These are phyloP conservation scores for Rehmannia glutinosa DNA, from an alignment of 257 asterid species.

Conservation along the genomic window DNA sequence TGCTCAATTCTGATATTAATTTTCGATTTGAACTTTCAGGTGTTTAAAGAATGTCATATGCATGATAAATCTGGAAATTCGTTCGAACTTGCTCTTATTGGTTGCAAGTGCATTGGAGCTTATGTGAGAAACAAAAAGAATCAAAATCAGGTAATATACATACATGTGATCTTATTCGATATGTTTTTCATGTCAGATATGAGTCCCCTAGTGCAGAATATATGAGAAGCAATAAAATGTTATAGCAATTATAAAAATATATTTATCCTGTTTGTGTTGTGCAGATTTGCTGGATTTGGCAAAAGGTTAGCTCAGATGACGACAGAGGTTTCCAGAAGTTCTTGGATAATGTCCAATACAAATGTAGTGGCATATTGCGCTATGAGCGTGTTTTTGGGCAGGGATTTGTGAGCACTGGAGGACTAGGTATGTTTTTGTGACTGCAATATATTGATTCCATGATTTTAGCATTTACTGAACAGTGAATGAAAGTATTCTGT, in stretches of 20 bases:
- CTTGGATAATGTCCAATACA: conserved; percentile 91
- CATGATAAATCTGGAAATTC: conserved; percentile 51
- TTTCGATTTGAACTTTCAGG: conserved; percentile 32
- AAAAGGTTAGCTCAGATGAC: conserved; percentile 69
- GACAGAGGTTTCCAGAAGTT: conserved; percentile 86
- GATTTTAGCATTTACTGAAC: too few species aligned
- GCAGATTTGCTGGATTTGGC: conserved; percentile 97
- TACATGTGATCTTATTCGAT: not conserved
- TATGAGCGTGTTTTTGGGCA: conserved; percentile 93
- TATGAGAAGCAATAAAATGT: not conserved
- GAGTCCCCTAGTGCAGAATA: not conserved
- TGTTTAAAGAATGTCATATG: conserved; percentile 69
- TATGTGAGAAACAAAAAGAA: conserved; percentile 83
- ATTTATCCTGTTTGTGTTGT: not conserved
- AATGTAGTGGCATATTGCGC: conserved; percentile 78
- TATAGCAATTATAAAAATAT: not conserved
- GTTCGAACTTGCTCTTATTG: conserved; percentile 67
- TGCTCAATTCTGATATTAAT: not conserved
- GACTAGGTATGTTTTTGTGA: conserved; percentile 54
- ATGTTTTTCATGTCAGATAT: not conserved
- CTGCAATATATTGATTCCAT: not conserved
- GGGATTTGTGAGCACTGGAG: conserved; percentile 99
- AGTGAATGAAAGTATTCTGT: too few species aligned
- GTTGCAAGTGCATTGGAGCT: conserved; percentile 94
- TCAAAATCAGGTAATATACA: conserved; percentile 75